Base-by-base conservation (phyloP, 129 eudicot species). In the sunflower (Helianthus annuus) region DNA sequence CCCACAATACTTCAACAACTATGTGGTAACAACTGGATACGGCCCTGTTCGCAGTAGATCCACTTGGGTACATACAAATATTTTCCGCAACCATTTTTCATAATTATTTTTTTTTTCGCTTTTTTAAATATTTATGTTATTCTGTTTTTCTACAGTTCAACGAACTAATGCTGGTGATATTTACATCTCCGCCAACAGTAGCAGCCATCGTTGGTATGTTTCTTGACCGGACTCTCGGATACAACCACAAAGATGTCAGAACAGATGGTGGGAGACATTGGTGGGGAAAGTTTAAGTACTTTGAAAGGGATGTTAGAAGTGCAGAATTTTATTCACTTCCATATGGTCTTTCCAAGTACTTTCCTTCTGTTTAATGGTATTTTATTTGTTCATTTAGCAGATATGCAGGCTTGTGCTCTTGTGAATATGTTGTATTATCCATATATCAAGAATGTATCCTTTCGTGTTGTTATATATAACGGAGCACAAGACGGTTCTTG, bases 201-300 rank as follows among this genome's bases (percentile, higher is more conserved):
- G 97, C 89, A 1, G 92, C 80, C 2, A 73, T 83, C 1, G 48
- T 89, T 36, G 79, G 91, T 0, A 61, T 82, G 74, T 86, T 89
- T 75, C 76, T 92, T 56, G 97, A 92, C 76, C 73, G 76, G 46
- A 89, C 96, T 8, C 78, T 92, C 36, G 96, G 81, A 10, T 85
- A 85, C 7, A 68, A 68, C 6, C 82, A 84, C 70, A 77, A 65
- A 64, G 72, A 67, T 53, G 80, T 86, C 7, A 44, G 91, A 57
- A 77, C 38, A 77, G 96, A 92, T 74, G 83, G 96, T 62, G 97
- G 97, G 16, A 83, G 97, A 79, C 97, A 92, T 67, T 92, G 96
- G 97, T 92, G 96, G 97, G 91, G 68, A 45, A 89, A 81, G 83
- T 92, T 86, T 67, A 86, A 78, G 73, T 75, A 85, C 58, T 92